These are phyloP conservation scores for Teunomyces aglyptinius DNA, from an alignment of 805 yeast species.

Conservation along the genomic window DNA sequence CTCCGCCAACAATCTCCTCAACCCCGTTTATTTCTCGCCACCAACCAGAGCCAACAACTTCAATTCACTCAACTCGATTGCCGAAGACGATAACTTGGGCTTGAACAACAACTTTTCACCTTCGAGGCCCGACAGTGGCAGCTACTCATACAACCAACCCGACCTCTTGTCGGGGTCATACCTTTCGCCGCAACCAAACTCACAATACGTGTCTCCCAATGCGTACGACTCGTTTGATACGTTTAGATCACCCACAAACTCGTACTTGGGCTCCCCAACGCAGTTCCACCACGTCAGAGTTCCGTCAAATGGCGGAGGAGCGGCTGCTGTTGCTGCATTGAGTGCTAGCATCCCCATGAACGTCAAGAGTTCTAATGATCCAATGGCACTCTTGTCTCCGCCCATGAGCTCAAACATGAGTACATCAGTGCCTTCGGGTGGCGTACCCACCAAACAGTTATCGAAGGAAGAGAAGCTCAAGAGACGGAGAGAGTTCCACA, in stretches of 20 bases:
- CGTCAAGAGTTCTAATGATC: slow-evolving; percentile 6
- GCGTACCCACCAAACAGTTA: slow-evolving; percentile 32
- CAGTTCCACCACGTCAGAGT: slow-evolving; percentile 13
- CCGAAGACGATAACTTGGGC: slow-evolving; percentile 22
- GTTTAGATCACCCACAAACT: slow-evolving; percentile 32
- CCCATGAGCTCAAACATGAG: slow-evolving; percentile 21
- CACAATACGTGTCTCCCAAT: slow-evolving; percentile 33
- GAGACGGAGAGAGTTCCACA: slow-evolving; percentile 84
- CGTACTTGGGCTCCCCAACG: slow-evolving; percentile 41
- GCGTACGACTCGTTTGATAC: slow-evolving; percentile 33
- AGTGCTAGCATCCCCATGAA: slow-evolving; percentile 25
- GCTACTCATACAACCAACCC: slow-evolving; percentile 18
- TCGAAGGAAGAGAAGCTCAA: slow-evolving; percentile 69
- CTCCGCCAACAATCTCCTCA: slow-evolving; percentile 22
- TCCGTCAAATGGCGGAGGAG: slow-evolving; percentile 10
- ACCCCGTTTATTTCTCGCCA: slow-evolving; percentile 44
- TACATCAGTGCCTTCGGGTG: slow-evolving; percentile 28
- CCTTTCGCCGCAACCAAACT: slow-evolving; percentile 33
- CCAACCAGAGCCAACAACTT: slow-evolving; percentile 24
- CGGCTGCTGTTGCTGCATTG: slow-evolving; percentile 5
- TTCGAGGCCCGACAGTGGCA: slow-evolving; percentile 32
- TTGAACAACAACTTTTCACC: slow-evolving; percentile 28
- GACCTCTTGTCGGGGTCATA: slow-evolving; percentile 29
- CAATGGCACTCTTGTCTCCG: slow-evolving; percentile 20
- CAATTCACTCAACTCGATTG: slow-evolving; percentile 31